A percentile compares a stretch with the other conserved stretches of the same genome.
Evolutionary conservation across 805 yeast genomes (phyloP).

Genomic region (Grigorovia transvaalensis): DNA sequence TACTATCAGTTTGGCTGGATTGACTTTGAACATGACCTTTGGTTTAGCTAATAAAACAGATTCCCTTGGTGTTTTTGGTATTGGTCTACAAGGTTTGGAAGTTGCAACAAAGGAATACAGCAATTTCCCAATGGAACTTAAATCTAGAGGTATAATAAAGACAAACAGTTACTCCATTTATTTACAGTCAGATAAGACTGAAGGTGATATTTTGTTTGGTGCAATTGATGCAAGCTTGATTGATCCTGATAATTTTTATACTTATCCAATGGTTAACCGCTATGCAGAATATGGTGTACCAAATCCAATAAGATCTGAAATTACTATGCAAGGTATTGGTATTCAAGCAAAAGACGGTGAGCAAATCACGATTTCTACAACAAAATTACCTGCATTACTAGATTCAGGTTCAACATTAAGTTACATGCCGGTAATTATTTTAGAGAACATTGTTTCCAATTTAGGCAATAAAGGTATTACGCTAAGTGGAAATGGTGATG

Average conservation of each 20-base stretch:
- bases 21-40: constrained; percentile 40
- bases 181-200: constrained; percentile 35
- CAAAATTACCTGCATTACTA: constrained; percentile 32
- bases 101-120: constrained; percentile 41
- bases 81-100: constrained; percentile 50
- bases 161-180: constrained; percentile 53
- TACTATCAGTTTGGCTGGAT: constrained; percentile 39
- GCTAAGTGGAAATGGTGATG: constrained; percentile 35
- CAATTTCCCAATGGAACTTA: constrained; percentile 58
- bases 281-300: constrained; percentile 9
- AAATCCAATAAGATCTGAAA: constrained; percentile 15
- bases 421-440: constrained; percentile 35
- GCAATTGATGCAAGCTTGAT: constrained; percentile 60
- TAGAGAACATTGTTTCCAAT: constrained; percentile 14
- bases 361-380: constrained; percentile 15
- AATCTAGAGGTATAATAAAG: constrained; percentile 44
- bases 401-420: constrained; percentile 48
- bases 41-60: constrained; percentile 63
- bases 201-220: constrained; percentile 60
- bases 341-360: constrained; percentile 11
- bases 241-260: constrained; percentile 36
- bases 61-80: constrained; percentile 57
- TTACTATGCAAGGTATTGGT: constrained; percentile 26
- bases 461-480: constrained; percentile 35
- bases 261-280: constrained; percentile 42